Evolutionary conservation across 2,329 filamentous ascomycete genomes (phyloP), one percentile per base, ranked within the genome.

Genomic region (Arthrinium puccinioides): DNA sequence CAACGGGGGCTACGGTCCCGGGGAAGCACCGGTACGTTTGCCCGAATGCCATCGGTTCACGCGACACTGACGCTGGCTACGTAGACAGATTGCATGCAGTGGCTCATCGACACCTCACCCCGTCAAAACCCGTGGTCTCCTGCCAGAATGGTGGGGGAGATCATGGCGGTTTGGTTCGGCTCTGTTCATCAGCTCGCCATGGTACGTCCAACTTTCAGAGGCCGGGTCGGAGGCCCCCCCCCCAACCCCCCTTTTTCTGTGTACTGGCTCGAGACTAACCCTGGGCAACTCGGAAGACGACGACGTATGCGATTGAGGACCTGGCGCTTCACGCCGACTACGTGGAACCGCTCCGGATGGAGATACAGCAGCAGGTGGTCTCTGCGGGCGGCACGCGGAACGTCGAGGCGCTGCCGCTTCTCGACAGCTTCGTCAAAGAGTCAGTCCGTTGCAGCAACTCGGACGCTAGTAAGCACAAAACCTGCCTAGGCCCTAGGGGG

Each of bases 141-240:
- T 9, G 10, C 23, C n/a, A n/a, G 34, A 6, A 29, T 36, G 15
- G 25, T 36, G n/a, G 16, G 25, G 9, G 34, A 36, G 24, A 25
- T 21, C 15, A 27, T 36, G 34, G 34, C 34, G 9, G 21, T 36
- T 9, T 36, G 34, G 34, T 36, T 36, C 14, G 25, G 34, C 34
- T 36, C 34, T 6, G 34, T 36, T 5, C 34, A 36, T 15, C 21
- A 25, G 10, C 23, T 36, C 18, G 34, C 34, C 2, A 36, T 27
- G 24, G 34, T 36, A 20, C 16, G 28, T 30, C n/a, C 16, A n/a
- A n/a, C n/a, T n/a, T n/a, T n/a, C n/a, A n/a, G n/a, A n/a, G n/a
- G n/a, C n/a, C n/a, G n/a, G n/a, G n/a, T n/a, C n/a, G n/a, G n/a
- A n/a, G n/a, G n/a, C n/a, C n/a, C n/a, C n/a, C n/a, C n/a, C n/a